Evolutionary conservation across 208 protist genomes (phyloP), one percentile per base, ranked within the genome.

Genomic region (Crithidia thermophila): DNA sequence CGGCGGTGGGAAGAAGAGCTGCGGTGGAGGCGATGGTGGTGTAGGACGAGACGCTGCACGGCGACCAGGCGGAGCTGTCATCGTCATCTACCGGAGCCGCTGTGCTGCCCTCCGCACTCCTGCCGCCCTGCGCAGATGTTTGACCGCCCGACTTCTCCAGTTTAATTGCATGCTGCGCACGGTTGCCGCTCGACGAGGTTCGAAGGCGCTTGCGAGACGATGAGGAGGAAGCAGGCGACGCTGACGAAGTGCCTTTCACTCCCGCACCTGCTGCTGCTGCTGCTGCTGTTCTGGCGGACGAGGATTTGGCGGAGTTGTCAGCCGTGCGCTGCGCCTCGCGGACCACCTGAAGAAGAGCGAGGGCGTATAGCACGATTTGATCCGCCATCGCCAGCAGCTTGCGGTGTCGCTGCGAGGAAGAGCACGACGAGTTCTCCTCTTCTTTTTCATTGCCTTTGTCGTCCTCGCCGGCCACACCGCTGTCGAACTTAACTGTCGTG

Each of bases 341-440:
- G n/a, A 64, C 42, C 13, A 66, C 16, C 49, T 61, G 57, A n/a
- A 66, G 46, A 25, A 73, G 57, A 13, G 20, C 21, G 6, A 59
- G 67, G 0, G 49, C 47, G 58, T 73, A 66, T n/a, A 18, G 2
- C 27, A 73, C 20, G 23, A 57, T 7, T 23, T 59, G 47, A 14
- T 61, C 40, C 8, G 67, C 57, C 43, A 65, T 52, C 1, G 28
- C 55, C 31, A 75, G 34, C 21, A 58, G 42, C 21, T 51, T 20
- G 27, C 18, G 21, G 36, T 18, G 25, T 6, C 6, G 51, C n/a
- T 28, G 51, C 51, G 30, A 2, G 51, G 16, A 4, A 39, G 37
- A 28, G 30, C 21, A 16, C 46, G 23, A 31, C 23, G 5, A 51
- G 8, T 18, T 25, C 8, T 5, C 45, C 21, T 20, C n/a, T n/a